A percentile compares a stretch with the other conserved stretches of the same genome.
These are phyloP conservation scores for Singerocomus rubriflavus DNA, from an alignment of 1,284 basidiomycete genomes.

Conservation along the genomic window DNA sequence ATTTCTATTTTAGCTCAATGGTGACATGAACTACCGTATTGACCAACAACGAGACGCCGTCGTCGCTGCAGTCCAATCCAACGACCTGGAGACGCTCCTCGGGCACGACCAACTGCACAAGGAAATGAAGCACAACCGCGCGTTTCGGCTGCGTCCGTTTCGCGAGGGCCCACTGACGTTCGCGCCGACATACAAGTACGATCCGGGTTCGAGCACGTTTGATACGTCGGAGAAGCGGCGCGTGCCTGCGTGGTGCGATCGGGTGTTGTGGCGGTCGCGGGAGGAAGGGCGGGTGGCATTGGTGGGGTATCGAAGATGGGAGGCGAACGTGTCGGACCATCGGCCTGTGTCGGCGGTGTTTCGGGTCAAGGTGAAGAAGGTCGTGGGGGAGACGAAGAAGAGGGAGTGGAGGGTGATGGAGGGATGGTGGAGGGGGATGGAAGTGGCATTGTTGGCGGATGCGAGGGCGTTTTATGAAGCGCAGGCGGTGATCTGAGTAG, in stretches of 20 bases:
- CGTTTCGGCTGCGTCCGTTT: constrained; percentile 83
- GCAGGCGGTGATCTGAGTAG: constrained; percentile 28
- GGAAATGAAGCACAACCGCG: constrained; percentile 83
- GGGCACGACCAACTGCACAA: constrained; percentile 87
- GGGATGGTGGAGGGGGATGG: constrained; percentile 57
- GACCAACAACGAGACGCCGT: constrained; percentile 86
- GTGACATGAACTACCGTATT: constrained; percentile 92
- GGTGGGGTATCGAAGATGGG: constrained; percentile 75
- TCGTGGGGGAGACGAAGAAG: constrained; percentile 57
- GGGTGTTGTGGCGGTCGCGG: constrained; percentile 79
- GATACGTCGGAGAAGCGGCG: constrained; percentile 89
- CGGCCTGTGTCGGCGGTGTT: constrained; percentile 84
- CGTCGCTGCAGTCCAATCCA: constrained; percentile 60
- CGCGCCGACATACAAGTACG: constrained; percentile 95
- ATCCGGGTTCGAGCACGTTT: constrained; percentile 73
- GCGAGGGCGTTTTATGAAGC: constrained; percentile 54
- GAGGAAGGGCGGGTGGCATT: constrained; percentile 55
- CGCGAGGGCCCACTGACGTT: constrained; percentile 81
- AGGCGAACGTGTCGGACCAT: constrained; percentile 83
- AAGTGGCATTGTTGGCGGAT: constrained; percentile 49
- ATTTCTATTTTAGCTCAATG: constrained; percentile 51
- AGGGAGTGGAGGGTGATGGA: constrained; percentile 54
- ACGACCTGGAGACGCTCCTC: constrained; percentile 65
- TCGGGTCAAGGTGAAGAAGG: constrained; percentile 66
- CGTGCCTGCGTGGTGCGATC: constrained; percentile 95